These are phyloP conservation scores for Boletus coccyginus DNA, from an alignment of 768 basidiomycete genomes.

Conservation along the genomic window DNA sequence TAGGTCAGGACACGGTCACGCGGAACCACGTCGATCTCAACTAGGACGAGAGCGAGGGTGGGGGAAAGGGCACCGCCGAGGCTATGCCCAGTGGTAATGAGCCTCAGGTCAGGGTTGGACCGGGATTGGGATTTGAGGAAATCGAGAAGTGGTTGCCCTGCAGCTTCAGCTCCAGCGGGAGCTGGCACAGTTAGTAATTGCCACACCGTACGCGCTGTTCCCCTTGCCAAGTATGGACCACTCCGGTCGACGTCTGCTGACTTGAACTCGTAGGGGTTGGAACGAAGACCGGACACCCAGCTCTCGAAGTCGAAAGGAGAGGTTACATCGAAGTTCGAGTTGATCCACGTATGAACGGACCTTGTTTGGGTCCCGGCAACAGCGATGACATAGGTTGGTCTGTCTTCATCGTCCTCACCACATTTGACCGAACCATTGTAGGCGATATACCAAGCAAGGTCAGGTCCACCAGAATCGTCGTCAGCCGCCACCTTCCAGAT, in stretches of 20 bases:
- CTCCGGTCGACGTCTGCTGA: too few relatives aligned
- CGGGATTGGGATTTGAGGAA: background rate
- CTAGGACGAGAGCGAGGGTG: conserved; percentile 6
- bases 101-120: background rate
- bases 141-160: background rate
- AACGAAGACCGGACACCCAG: background rate
- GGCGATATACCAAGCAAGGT: conserved; percentile 12
- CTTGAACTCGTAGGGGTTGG: too few relatives aligned
- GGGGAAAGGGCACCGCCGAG: conserved; percentile 12
- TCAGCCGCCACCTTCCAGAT: background rate
- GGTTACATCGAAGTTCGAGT: conserved; percentile 7
- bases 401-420: background rate
- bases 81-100: conserved; percentile 13
- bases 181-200: conserved; percentile 1
- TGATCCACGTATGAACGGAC: background rate
- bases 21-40: background rate
- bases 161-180: background rate
- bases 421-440: background rate
- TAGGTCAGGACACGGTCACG: conserved; percentile 2
- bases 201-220: background rate
- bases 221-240: background rate
- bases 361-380: conserved; percentile 6
- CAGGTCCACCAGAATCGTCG: conserved; percentile 1
- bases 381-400: conserved; percentile 11
- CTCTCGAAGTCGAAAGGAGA: background rate